Conservation (phyloP, 352 stramenopile genomes). For the Halophytophthora polymorphica region DNA sequence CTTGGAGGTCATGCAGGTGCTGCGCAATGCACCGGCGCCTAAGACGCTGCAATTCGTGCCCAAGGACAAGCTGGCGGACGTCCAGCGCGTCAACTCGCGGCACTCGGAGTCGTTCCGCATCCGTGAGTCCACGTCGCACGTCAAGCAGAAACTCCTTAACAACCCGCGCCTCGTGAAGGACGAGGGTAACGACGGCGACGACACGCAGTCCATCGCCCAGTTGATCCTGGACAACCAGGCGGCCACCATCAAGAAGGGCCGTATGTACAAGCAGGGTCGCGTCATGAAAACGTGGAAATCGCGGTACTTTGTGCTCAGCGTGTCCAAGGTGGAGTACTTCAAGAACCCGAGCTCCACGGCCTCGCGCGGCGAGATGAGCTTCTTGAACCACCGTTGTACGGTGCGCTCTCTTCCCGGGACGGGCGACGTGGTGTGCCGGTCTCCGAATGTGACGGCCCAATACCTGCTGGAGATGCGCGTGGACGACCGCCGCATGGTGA, state of each 20-base stretch:
- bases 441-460: slow-evolving; percentile 66
- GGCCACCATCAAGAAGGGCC: slow-evolving; percentile 85
- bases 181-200: slow-evolving; percentile 62
- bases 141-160: slow-evolving; percentile 71
- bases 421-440: slow-evolving; percentile 66
- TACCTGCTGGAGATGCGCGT: slow-evolving; percentile 74
- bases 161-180: slow-evolving; percentile 73
- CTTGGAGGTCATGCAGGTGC: slow-evolving; percentile 78
- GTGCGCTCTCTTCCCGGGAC: slow-evolving; percentile 66
- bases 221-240: slow-evolving; percentile 84
- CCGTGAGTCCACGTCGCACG: slow-evolving; percentile 53
- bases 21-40: slow-evolving; percentile 58
- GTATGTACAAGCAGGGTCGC: slow-evolving; percentile 85
- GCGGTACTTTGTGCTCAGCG: slow-evolving; percentile 85
- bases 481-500: slow-evolving; percentile 73
- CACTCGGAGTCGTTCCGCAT: slow-evolving; percentile 75
- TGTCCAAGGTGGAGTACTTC: slow-evolving; percentile 85
- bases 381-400: slow-evolving; percentile 73
- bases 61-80: slow-evolving; percentile 81
- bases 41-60: slow-evolving; percentile 85
- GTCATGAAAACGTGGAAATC: slow-evolving; percentile 86
- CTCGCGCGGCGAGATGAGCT: slow-evolving; percentile 76
- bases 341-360: slow-evolving; percentile 79
- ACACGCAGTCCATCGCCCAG: slow-evolving; percentile 80
- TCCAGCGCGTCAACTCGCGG: slow-evolving; percentile 80